Conservation (phyloP, 345 rosid species). For the Erysimum cheiranthoides region DNA sequence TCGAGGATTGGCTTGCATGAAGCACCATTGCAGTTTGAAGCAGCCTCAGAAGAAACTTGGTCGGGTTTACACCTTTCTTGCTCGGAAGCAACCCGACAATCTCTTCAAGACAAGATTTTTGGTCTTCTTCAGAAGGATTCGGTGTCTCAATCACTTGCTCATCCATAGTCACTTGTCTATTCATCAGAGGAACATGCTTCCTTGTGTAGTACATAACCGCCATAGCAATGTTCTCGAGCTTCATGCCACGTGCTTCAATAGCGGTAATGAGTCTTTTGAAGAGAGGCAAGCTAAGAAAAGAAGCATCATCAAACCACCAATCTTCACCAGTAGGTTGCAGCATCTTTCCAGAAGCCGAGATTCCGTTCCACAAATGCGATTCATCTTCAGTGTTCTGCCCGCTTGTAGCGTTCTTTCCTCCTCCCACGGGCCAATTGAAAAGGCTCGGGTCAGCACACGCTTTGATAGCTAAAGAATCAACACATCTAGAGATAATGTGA, state of each 20-base stretch:
- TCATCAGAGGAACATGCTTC: conserved; percentile 62
- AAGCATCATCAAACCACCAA: conserved; percentile 79
- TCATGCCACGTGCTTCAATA: conserved; percentile 60
- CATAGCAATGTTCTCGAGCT: conserved; percentile 58
- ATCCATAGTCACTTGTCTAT: conserved; percentile 54
- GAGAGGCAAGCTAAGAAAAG: conserved; percentile 56
- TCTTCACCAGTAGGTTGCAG: conserved; percentile 60
- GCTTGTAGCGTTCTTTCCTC: conserved; percentile 21
- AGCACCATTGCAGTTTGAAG: conserved; percentile 64
- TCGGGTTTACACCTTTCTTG: conserved; percentile 61
- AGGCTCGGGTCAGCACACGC: conserved; percentile 68
- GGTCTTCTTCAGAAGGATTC: conserved; percentile 53
- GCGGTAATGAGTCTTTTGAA: conserved; percentile 62
- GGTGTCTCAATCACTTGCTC: conserved; percentile 44
- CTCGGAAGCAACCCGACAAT: conserved; percentile 64
- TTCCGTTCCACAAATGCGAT: conserved; percentile 65
- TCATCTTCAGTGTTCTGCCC: conserved; percentile 43
- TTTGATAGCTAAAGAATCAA: conserved; percentile 69
- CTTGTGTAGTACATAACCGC: conserved; percentile 63
- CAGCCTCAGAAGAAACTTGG: conserved; percentile 69
- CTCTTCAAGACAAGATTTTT: conserved; percentile 64
- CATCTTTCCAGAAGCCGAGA: conserved; percentile 51
- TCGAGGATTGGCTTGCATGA: conserved; percentile 58
- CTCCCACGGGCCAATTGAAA: conserved; percentile 65
- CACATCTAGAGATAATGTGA: conserved; percentile 74